A percentile compares a stretch with the other conserved stretches of the same genome.
Evolutionary conservation across 306 rosid genomes (phyloP).

Genomic region (Lotus japonicus): DNA sequence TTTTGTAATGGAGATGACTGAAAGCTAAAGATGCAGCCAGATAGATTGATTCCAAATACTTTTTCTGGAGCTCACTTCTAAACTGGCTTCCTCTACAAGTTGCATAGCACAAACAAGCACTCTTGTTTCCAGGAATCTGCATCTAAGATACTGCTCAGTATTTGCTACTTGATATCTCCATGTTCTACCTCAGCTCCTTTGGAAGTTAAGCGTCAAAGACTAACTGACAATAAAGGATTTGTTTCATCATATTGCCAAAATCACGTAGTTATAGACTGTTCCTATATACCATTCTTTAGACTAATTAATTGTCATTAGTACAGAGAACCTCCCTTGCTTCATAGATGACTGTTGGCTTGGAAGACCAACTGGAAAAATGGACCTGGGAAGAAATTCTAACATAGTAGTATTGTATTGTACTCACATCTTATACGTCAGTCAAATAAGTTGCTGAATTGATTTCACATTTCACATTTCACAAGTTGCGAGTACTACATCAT

Average conservation of each 20-base stretch:
- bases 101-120: conserved; percentile 4
- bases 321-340: conserved; percentile 12
- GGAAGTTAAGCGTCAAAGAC: conserved; percentile 15
- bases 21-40: conserved; percentile 26
- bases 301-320: conserved; percentile 10
- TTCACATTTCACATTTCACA: not conserved
- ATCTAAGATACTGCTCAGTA: too few relatives aligned
- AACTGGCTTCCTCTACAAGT: conserved; percentile 21
- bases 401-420: conserved; percentile 11
- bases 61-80: conserved; percentile 13
- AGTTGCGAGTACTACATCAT: not conserved
- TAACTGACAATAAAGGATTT: conserved; percentile 16
- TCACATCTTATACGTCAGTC: conserved; percentile 18
- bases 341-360: conserved; percentile 3
- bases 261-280: conserved; percentile 2
- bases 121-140: too few relatives aligned
- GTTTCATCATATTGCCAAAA: conserved; percentile 1
- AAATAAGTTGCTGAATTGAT: conserved; percentile 11
- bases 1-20: conserved; percentile 25
- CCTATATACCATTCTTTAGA: conserved; percentile 22
- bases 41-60: conserved; percentile 15
- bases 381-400: conserved; percentile 10
- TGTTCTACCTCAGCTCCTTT: conserved; percentile 24
- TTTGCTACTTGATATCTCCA: conserved; percentile 9
- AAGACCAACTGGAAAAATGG: not conserved